These are phyloP conservation scores for Fusarium musae DNA, from an alignment of 2,329 filamentous ascomycete species.

Conservation along the genomic window DNA sequence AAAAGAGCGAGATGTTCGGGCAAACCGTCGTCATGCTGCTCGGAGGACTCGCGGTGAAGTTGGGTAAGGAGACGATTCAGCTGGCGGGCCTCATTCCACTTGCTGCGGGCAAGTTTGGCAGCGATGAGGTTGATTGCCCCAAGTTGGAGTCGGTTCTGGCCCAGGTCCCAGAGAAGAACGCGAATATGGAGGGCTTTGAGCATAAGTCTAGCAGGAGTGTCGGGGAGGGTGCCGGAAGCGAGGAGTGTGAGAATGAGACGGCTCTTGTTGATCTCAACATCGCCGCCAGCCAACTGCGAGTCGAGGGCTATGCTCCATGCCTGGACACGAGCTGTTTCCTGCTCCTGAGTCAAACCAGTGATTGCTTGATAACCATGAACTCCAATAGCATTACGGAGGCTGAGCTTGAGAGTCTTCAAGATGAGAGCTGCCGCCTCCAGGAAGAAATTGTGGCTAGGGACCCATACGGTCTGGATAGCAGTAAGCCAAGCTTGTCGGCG, in stretches of 20 bases:
- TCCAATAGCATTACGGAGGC: conserved; percentile 81
- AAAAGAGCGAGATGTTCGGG: conserved; percentile 81
- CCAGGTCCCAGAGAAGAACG: conserved; percentile 84
- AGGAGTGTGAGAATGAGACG: conserved; percentile 86
- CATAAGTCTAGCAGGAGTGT: conserved; percentile 86
- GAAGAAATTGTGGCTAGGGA: conserved; percentile 86
- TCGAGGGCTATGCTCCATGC: conserved; percentile 95
- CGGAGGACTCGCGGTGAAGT: conserved; percentile 53
- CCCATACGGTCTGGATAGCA: conserved; percentile 90
- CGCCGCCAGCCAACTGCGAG: conserved; percentile 90
- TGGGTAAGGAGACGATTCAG: conserved; percentile 63
- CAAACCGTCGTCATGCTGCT: conserved; percentile 67
- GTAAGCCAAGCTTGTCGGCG: conserved; percentile 92
- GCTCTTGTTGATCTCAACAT: conserved; percentile 88
- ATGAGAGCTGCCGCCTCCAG: conserved; percentile 85
- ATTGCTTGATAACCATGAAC: conserved; percentile 80
- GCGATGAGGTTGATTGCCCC: conserved; percentile 75
- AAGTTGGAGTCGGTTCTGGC: conserved; percentile 72
- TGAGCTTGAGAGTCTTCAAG: conserved; percentile 84
- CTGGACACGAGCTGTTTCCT: conserved; percentile 87
- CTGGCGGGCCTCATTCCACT: conserved; percentile 84
- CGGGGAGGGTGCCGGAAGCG: conserved; percentile 86
- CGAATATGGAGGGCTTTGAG: conserved; percentile 91
- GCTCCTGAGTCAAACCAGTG: conserved; percentile 83
- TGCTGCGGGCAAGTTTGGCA: conserved; percentile 76